Conservation (phyloP, 2,329 filamentous ascomycete species). For the Fusarium annulatum region DNA sequence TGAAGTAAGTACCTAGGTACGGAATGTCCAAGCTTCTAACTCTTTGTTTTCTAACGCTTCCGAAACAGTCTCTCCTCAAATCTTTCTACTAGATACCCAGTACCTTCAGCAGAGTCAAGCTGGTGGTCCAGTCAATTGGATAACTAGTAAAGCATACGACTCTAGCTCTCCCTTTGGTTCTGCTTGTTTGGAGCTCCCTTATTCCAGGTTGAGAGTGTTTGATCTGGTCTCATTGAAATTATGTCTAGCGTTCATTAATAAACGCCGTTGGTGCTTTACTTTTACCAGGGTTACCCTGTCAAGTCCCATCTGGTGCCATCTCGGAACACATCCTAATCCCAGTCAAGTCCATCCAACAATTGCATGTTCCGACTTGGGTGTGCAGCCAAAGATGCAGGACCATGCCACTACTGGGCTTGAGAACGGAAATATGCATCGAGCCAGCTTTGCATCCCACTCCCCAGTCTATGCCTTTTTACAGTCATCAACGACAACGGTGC, state of each 20-base stretch:
- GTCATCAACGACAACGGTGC: neutral
- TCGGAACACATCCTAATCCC: slow-evolving; percentile 29
- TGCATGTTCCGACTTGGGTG: slow-evolving; percentile 21
- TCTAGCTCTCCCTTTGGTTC: neutral
- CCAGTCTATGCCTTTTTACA: neutral
- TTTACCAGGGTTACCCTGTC: slow-evolving; percentile 37
- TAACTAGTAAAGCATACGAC: neutral
- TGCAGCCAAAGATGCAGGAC: slow-evolving; percentile 11
- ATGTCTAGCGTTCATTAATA: neutral
- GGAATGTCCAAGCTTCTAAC: neutral
- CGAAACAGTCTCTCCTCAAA: neutral
- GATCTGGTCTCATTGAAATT: neutral
- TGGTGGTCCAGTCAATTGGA: neutral
- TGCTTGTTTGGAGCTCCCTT: neutral
- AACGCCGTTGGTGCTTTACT: slow-evolving; percentile 8
- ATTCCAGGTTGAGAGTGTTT: slow-evolving; percentile 5
- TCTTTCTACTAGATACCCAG: neutral
- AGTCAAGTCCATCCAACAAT: slow-evolving; percentile 27
- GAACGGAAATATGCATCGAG: slow-evolving; percentile 22
- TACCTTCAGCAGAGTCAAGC: neutral
- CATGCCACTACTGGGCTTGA: slow-evolving; percentile 27
- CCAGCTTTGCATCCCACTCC: slow-evolving; percentile 9
- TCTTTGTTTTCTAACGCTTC: neutral
- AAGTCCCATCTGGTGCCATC: slow-evolving; percentile 28
- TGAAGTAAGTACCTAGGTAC: neutral